phyloP scores from a whole-genome alignment of 306 rosid species.

The Bauhinia variegata region DNA sequence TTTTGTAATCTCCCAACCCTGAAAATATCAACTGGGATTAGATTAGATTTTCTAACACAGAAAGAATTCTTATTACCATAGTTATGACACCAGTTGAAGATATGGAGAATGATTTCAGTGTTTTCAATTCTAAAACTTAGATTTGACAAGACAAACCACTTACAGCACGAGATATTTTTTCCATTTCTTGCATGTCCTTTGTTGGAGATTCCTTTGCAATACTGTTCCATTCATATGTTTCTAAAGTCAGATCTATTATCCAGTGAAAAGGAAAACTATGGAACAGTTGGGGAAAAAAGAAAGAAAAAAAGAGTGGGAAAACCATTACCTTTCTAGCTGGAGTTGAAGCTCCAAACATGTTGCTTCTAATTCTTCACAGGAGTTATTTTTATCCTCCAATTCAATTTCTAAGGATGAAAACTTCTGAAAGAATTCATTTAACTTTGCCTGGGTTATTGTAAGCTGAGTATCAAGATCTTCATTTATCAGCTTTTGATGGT shows the following conservation, averaged over 20 bases:
- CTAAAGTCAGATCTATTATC: slow-evolving; percentile 28
- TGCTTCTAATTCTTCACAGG: slow-evolving; percentile 74
- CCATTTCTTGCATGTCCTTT: slow-evolving; percentile 47
- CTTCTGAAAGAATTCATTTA: slow-evolving; percentile 61
- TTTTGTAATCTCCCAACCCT: slow-evolving; percentile 90
- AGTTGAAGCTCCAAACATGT: slow-evolving; percentile 89
- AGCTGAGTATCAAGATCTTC: slow-evolving; percentile 80
- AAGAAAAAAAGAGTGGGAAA: neutral
- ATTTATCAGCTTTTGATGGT: slow-evolving; percentile 56
- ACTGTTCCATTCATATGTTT: slow-evolving; percentile 47
- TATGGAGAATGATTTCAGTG: neutral
- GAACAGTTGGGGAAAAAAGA: slow-evolving; percentile 11
- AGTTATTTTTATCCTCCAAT: slow-evolving; percentile 67
- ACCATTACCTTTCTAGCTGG: slow-evolving; percentile 75
- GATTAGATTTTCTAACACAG: neutral
- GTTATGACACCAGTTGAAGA: neutral
- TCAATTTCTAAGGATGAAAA: slow-evolving; percentile 75
- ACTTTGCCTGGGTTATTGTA: slow-evolving; percentile 51
- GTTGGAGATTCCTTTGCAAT: slow-evolving; percentile 64
- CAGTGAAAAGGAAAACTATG: neutral
- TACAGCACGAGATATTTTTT: slow-evolving; percentile 65
- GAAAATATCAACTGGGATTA: slow-evolving; percentile 8
- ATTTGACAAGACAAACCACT: slow-evolving; percentile 36
- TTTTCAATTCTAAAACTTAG: slow-evolving; percentile 2
- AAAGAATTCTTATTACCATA: neutral